Percentiles rank a stretch among this genome's conserved stretches.
These are phyloP conservation scores for Zizania palustris DNA, from an alignment of 202 grass and related monocot species.

Conservation along the genomic window DNA sequence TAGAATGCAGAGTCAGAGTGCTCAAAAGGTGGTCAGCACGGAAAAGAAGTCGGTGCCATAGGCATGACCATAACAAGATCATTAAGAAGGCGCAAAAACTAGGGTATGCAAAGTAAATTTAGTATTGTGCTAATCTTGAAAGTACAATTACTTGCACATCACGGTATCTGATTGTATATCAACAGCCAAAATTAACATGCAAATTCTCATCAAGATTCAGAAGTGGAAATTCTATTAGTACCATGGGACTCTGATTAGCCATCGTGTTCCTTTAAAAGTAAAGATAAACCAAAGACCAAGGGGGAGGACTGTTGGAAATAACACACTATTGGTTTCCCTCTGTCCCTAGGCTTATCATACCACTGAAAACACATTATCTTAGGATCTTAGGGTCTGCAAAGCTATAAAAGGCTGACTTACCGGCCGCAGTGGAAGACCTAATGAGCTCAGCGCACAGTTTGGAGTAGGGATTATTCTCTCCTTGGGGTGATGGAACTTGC, in stretches of 20 bases:
- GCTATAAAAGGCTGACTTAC: conserved; percentile 52
- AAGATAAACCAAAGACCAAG: not conserved
- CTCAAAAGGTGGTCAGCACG: not conserved
- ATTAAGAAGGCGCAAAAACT: not conserved
- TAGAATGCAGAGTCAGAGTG: not conserved
- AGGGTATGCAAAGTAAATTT: not conserved
- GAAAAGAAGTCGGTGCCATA: not conserved
- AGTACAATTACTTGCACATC: not conserved
- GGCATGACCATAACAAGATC: not conserved
- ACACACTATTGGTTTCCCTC: not conserved
- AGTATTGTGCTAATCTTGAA: not conserved
- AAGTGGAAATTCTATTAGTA: not conserved
- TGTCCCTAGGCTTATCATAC: not conserved
- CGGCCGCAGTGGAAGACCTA: conserved; percentile 65
- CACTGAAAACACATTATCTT: not conserved
- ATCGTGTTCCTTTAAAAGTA: not conserved
- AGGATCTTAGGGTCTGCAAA: not conserved
- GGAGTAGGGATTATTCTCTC: conserved; percentile 61
- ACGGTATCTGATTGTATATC: not conserved
- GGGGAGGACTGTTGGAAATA: not conserved
- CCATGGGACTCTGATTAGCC: not conserved
- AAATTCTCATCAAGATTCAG: conserved; percentile 11
- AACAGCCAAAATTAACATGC: not conserved
- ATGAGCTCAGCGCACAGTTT: conserved; percentile 61
- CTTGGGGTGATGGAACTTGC: conserved; percentile 78